Base-by-base conservation (phyloP, 1,139 yeast genomes). In the Zygosaccharomyces pseudobailii region DNA sequence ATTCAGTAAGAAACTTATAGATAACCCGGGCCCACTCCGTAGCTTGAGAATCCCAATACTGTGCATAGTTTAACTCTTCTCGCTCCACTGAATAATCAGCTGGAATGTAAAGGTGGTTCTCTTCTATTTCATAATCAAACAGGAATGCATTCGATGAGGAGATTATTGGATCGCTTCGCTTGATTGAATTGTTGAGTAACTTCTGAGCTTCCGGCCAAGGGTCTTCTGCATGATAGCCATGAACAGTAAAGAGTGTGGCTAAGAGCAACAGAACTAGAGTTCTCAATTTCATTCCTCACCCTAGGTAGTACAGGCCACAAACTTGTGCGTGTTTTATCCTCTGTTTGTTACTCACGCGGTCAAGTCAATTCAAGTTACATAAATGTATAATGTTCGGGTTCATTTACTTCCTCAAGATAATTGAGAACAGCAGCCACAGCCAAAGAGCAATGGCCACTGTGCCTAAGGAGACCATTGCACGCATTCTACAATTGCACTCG, bases 401-500 rank as follows among this genome's bases (percentile, higher is more conserved):
- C 19, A 7, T 5, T n/a, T 30, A 30, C 17, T 13, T 13, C 17
- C n/a, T n/a, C 17, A 13, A 13, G 17, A 13, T 13, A 13, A 13
- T 13, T 13, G 17, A 13, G 17, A 13, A 13, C 17, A 13, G 17
- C 17, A 13, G 17, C 17, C 17, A 2, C 2, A n/a, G 13, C 33
- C 10, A 30, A 19, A 30, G 21, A 28, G 24, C 7, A 8, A 28
- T 39, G 35, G 34, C 41, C 36, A 34, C 40, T 46, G 45, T 69
- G 48, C 72, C 82, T 9, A 61, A 68, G 42, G 67, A 72, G 34
- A 75, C 85, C 0, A 69, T 82, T 6, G 82, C 84, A 0, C 62
- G 84, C 25, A 63, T 82, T 2, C 73, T 82, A 55, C 78, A 78
- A 44, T 76, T 75, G 4, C 71, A 73, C 3, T 71, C 82, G 2